phyloP scores from a whole-genome alignment of 305 asterid genomes.

The Stenogyne calaminthoides region DNA sequence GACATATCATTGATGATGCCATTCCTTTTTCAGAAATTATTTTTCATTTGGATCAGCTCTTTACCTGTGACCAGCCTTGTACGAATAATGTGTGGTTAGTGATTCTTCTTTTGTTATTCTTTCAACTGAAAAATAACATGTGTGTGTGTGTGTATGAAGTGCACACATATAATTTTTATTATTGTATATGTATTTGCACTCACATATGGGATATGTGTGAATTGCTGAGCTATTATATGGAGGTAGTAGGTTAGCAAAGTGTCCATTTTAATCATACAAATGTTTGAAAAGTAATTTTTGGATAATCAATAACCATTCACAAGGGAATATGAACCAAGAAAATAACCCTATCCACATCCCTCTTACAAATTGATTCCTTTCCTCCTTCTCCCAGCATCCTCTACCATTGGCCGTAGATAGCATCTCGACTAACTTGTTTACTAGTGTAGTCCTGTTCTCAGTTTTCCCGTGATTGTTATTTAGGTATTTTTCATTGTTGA shows the following conservation, averaged over 20 bases:
- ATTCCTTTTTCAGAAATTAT: conserved; percentile 62
- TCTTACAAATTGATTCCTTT: not conserved
- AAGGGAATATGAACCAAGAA: conserved; percentile 17
- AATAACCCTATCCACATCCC: not conserved
- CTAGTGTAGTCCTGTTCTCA: not conserved
- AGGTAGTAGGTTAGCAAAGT: conserved; percentile 9
- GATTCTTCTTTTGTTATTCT: conserved; percentile 24
- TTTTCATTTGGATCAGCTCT: conserved; percentile 74
- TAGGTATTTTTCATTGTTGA: not conserved
- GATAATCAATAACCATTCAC: not conserved
- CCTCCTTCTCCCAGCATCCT: not conserved
- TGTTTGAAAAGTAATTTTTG: not conserved
- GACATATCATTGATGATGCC: conserved; percentile 29
- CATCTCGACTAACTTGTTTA: not conserved
- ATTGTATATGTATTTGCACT: not conserved
- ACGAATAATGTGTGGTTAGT: conserved; percentile 76
- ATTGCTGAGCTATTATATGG: conserved; percentile 10
- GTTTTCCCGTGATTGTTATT: not conserved
- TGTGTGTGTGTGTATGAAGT: not conserved
- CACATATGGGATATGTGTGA: not conserved
- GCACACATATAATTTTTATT: not conserved
- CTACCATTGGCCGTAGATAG: not conserved
- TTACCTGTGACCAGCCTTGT: conserved; percentile 77
- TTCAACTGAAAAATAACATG: conserved; percentile 9
- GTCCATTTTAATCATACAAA: not conserved